A percentile compares a stretch with the other conserved stretches of the same genome.
These are phyloP conservation scores for Macrolepiota dolichaula DNA, from an alignment of 768 basidiomycete genomes.

Conservation along the genomic window DNA sequence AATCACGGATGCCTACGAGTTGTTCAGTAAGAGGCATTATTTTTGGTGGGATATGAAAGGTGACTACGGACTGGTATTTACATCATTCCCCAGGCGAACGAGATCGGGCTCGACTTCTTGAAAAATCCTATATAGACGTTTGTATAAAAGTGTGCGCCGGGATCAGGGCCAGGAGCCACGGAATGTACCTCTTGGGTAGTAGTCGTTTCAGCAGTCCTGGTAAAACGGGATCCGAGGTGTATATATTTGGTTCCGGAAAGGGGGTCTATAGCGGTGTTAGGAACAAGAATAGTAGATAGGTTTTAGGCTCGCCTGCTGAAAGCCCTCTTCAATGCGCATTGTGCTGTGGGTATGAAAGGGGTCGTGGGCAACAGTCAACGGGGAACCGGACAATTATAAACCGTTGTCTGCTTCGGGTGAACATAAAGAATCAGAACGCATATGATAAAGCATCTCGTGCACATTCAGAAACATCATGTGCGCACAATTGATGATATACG, in stretches of 20 bases:
- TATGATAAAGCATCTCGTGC: neutral
- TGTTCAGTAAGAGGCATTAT: neutral
- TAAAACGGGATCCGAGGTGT: constrained; percentile 58
- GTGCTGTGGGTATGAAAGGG: neutral
- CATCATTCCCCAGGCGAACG: constrained; percentile 52
- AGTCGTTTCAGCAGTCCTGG: constrained; percentile 56
- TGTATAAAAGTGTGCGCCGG: neutral
- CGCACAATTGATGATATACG: neutral
- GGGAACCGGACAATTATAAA: neutral
- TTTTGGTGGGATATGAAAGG: neutral
- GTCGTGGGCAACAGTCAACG: neutral
- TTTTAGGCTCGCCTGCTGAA: constrained; percentile 46
- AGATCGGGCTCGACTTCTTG: constrained; percentile 59
- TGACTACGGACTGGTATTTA: constrained; percentile 45
- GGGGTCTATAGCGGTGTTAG: constrained; percentile 33
- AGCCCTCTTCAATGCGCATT: constrained; percentile 68
- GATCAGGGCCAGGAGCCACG: neutral
- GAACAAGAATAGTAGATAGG: neutral
- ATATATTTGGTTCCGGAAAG: constrained; percentile 58
- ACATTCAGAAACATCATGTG: neutral
- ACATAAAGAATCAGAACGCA: neutral
- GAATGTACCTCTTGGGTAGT: constrained; percentile 42
- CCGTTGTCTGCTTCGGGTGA: neutral
- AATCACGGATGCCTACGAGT: constrained; percentile 46
- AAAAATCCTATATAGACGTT: constrained; percentile 35